Evolutionary conservation across 2,329 filamentous ascomycete species (phyloP).

Genomic region (Bimuria novae-zelandiae): DNA sequence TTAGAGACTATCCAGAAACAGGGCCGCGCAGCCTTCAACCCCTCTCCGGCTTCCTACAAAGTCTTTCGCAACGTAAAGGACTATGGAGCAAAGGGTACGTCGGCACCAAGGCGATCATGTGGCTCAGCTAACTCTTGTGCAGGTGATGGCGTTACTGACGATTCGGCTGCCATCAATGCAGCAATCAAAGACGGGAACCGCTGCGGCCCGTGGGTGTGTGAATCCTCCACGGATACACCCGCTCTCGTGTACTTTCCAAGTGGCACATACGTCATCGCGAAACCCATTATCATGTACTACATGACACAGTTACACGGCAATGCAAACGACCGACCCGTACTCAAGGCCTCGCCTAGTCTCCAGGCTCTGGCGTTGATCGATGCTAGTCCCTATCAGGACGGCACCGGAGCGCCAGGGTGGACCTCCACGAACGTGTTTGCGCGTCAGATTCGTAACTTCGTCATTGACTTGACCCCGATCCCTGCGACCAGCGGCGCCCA

Average conservation of each 20-base stretch:
- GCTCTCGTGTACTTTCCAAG: conserved; percentile 56
- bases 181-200: conserved; percentile 52
- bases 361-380: conserved; percentile 62
- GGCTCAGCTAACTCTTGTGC: conserved; percentile 15
- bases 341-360: conserved; percentile 61
- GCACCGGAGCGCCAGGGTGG: conserved; percentile 48
- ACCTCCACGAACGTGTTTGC: conserved; percentile 66
- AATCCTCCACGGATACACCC: conserved; percentile 57
- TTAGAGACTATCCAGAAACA: conserved; percentile 49
- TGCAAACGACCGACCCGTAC: conserved; percentile 58
- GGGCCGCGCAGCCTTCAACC: conserved; percentile 48
- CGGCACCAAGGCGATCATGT: neutral
- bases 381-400: conserved; percentile 56
- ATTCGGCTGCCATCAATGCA: conserved; percentile 61
- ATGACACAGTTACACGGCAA: conserved; percentile 67
- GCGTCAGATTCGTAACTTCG: conserved; percentile 68
- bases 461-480: conserved; percentile 61
- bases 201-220: conserved; percentile 50
- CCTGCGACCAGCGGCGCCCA: conserved; percentile 52
- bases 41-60: conserved; percentile 45
- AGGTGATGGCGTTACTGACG: conserved; percentile 47
- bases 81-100: conserved; percentile 49
- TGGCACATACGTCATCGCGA: conserved; percentile 20
- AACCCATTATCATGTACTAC: conserved; percentile 65
- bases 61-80: conserved; percentile 52